A percentile compares a stretch with the other conserved stretches of the same genome.
phyloP scores from a whole-genome alignment of 148 eudicot genomes.

The Heliamphora exappendiculata region DNA sequence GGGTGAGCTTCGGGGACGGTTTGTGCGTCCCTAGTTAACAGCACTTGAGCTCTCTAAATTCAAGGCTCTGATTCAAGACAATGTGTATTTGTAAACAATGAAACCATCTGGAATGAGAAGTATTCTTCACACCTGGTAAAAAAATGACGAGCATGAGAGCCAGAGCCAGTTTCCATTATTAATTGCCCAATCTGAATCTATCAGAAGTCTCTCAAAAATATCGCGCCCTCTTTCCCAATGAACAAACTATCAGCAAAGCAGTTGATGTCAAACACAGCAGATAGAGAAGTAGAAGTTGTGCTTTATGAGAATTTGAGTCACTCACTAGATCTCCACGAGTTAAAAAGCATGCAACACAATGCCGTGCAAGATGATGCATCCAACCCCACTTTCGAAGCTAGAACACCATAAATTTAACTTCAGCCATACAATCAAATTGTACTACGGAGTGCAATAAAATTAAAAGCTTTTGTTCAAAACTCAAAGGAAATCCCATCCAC shows the following conservation, averaged over 20 bases:
- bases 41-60: not conserved
- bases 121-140: slow-evolving; percentile 55
- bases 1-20: not conserved
- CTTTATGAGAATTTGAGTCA: not conserved
- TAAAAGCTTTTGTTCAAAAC: not conserved
- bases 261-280: not conserved
- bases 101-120: not conserved
- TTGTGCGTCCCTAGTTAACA: not conserved
- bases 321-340: slow-evolving; percentile 89
- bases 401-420: slow-evolving; percentile 7
- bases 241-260: slow-evolving; percentile 47
- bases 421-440: not conserved
- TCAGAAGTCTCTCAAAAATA: slow-evolving; percentile 84
- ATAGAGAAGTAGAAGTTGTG: not conserved
- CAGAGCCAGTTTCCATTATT: slow-evolving; percentile 94
- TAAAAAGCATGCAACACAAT: slow-evolving; percentile 87
- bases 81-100: not conserved
- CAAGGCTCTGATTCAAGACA: not conserved
- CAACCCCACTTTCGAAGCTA: slow-evolving; percentile 94
- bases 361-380: slow-evolving; percentile 98
- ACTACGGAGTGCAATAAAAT: not conserved
- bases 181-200: slow-evolving; percentile 88
- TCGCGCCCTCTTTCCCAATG: slow-evolving; percentile 97
- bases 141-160: slow-evolving; percentile 93
- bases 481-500: not conserved